Base-by-base conservation (phyloP, 2,329 filamentous ascomycete species). In the Colletotrichum siamense region DNA sequence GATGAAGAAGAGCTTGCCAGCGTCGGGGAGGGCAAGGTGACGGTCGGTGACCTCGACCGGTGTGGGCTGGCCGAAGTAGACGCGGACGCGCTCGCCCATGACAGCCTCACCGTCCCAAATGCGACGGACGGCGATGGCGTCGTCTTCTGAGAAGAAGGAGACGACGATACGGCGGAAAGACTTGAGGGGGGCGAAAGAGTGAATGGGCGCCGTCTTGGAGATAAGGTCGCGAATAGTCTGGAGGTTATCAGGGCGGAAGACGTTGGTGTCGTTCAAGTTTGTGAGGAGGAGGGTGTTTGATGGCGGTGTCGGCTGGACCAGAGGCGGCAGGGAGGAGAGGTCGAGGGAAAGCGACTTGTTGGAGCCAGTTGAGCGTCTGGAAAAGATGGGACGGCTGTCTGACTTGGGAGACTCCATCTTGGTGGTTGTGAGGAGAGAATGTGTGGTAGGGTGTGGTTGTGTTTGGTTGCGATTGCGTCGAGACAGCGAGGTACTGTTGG, bases 281-380 rank as follows among this genome's bases (percentile, higher is more conserved):
- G 95, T 97, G 82, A 97, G 94, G 81, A 97, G 92, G 73, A 97
- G 92, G 0, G 95, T 97, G 88, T 97, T 97, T 79, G 94, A 94
- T 8, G 94, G 94, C 71, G 93, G 91, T 30, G 94, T 92, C n/a
- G 95, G 94, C 82, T 92, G 90, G 57, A 89, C 88, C 71, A 95
- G 88, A 44, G 94, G 91, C 66, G 95, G 94, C 57, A 96, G 86
- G 81, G 89, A 91, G 77, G 94, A 94, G 62, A 96, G 91, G 82
- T 96, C 95, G 81, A 97, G 90, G 26, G 92, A 93, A 73, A 95
- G 91, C 76, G 88, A 85, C 76, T 86, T 86, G 79, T 84, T 84
- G 69, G 87, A 89, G 63, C 87, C 85, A 77, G 83, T 83, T 68
- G 89, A 89, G 13, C 76, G 82, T 75, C 81, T 82, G 80, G 83